These are phyloP conservation scores for Tylopilus rubrobrunneus DNA, from an alignment of 768 basidiomycete genomes.

Conservation along the genomic window DNA sequence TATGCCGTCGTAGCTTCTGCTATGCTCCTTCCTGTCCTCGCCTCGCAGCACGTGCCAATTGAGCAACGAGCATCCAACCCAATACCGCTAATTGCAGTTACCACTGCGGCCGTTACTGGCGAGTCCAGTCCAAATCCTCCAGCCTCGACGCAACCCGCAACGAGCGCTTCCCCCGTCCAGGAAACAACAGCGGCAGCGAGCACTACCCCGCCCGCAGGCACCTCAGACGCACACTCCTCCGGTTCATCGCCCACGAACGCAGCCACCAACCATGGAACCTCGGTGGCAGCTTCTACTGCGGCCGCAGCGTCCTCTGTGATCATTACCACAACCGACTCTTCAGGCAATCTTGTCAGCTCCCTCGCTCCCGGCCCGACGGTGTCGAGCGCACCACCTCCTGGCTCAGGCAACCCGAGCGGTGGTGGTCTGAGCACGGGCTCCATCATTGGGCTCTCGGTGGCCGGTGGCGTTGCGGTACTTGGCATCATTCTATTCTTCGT, in stretches of 20 bases:
- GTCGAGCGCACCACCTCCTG: constrained; percentile 27
- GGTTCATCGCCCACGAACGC: constrained; percentile 3
- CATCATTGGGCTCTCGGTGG: constrained; percentile 77
- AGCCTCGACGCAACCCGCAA: constrained; percentile 2
- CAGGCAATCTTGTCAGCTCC: constrained; percentile 30
- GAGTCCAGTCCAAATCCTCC: not conserved
- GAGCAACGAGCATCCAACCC: constrained; percentile 11
- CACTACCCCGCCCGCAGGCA: constrained; percentile 13
- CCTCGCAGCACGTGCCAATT: constrained; percentile 20
- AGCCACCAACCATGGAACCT: constrained; percentile 1
- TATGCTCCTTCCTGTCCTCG: constrained; percentile 24
- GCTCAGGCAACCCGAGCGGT: constrained; percentile 15
- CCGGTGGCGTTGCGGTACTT: constrained; percentile 72
- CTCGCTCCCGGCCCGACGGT: constrained; percentile 12
- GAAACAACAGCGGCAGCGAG: not conserved
- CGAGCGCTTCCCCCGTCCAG: not conserved
- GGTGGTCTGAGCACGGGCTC: constrained; percentile 61
- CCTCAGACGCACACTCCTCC: not conserved
- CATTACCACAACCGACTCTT: constrained; percentile 27
- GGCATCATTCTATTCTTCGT: constrained; percentile 71
- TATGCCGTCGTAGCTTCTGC: constrained; percentile 27
- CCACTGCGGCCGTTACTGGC: not conserved
- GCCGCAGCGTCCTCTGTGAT: not conserved
- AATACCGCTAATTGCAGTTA: constrained; percentile 4
- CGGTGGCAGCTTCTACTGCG: constrained; percentile 2